Percentiles rank a stretch among this genome's conserved stretches.
Conservation (phyloP, 106 monocot species). For the Allium fistulosum region DNA sequence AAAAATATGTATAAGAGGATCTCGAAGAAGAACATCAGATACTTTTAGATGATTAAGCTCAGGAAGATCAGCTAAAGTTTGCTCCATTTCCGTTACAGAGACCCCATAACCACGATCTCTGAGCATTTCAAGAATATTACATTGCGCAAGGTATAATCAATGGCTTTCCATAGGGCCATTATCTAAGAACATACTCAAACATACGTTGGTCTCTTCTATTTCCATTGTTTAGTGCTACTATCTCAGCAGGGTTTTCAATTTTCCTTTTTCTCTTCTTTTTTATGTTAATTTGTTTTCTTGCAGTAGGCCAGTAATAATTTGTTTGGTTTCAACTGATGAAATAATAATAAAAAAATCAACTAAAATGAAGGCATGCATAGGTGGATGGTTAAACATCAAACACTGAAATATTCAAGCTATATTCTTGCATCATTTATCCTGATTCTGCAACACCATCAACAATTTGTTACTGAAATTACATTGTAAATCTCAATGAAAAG, state of each 20-base stretch:
- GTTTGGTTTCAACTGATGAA: background rate
- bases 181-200: constrained; percentile 54
- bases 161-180: constrained; percentile 67
- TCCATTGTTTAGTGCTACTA: background rate
- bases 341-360: too few relatives aligned
- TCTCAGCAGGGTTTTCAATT: background rate
- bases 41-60: constrained; percentile 12
- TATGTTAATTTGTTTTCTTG: too few relatives aligned
- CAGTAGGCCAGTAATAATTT: too few relatives aligned
- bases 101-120: constrained; percentile 75
- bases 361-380: too few relatives aligned
- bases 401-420: too few relatives aligned
- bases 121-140: constrained; percentile 84
- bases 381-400: too few relatives aligned
- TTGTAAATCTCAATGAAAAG: too few relatives aligned
- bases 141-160: constrained; percentile 60
- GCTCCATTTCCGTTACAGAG: constrained; percentile 6
- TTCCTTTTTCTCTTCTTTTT: background rate
- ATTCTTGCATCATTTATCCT: too few relatives aligned
- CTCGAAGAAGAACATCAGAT: constrained; percentile 4
- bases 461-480: too few relatives aligned
- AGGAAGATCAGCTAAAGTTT: constrained; percentile 7
- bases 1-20: constrained; percentile 29
- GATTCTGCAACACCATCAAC: too few relatives aligned
- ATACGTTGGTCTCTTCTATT: constrained; percentile 4